phyloP scores from a whole-genome alignment of 495 filamentous ascomycete genomes.

The Penicillium cinerascens region DNA sequence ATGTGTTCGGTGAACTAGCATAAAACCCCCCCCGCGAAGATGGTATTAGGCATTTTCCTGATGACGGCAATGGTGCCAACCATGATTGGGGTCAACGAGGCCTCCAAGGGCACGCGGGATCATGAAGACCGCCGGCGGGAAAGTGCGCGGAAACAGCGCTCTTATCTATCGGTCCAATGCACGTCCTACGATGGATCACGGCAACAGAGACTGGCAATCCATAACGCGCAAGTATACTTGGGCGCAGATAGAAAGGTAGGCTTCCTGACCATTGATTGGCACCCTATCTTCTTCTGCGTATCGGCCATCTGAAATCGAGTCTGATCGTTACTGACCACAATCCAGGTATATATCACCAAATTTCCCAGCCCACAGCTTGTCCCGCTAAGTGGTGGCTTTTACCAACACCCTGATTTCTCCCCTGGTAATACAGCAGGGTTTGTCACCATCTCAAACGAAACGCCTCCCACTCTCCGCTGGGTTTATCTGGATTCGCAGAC shows the following conservation, averaged over 20 bases:
- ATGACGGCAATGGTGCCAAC: conserved; percentile 9
- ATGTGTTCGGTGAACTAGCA: not conserved
- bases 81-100: conserved; percentile 6
- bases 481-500: conserved; percentile 5
- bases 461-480: conserved; percentile 6
- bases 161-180: not conserved
- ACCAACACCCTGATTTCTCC: conserved; percentile 2
- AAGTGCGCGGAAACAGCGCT: conserved; percentile 4
- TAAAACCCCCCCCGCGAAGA: not conserved
- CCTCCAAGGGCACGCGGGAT: conserved; percentile 4
- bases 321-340: too few relatives aligned
- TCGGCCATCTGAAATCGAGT: not conserved
- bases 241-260: conserved; percentile 2
- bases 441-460: conserved; percentile 4
- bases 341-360: conserved; percentile 9
- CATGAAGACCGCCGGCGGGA: conserved; percentile 1
- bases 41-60: conserved; percentile 3
- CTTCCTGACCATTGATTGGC: not conserved
- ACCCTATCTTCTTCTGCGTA: not conserved
- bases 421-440: conserved; percentile 5
- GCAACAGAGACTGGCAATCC: not conserved
- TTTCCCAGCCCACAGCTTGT: not conserved
- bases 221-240: conserved; percentile 4
- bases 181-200: not conserved
- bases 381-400: conserved; percentile 3